Conservation (phyloP, 176 grass and related monocot species). For the Lolium rigidum region DNA sequence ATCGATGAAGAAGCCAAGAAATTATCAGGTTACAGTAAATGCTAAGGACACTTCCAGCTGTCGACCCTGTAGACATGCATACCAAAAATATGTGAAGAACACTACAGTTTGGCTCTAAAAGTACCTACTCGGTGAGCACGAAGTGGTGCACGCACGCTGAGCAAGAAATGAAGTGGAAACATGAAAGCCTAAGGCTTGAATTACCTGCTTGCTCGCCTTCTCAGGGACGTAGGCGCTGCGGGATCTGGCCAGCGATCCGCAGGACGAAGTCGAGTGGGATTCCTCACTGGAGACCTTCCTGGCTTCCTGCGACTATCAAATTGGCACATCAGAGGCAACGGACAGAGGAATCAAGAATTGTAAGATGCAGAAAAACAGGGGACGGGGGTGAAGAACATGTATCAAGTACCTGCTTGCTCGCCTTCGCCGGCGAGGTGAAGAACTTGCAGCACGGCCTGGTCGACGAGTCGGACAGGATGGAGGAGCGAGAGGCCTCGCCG, state of each 20-base stretch:
- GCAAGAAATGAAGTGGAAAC: background rate
- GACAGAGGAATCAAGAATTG: conserved; percentile 7
- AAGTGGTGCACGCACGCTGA: background rate
- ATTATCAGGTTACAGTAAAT: background rate
- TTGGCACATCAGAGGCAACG: conserved; percentile 10
- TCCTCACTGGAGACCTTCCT: conserved; percentile 22
- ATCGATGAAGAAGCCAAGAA: background rate
- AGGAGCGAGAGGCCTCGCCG: conserved; percentile 9
- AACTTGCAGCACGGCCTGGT: conserved; percentile 13
- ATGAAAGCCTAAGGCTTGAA: background rate
- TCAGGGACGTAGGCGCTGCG: background rate
- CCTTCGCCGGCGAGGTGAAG: conserved; percentile 27
- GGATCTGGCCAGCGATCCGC: background rate
- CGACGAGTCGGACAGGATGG: conserved; percentile 1
- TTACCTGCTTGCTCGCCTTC: conserved; percentile 2
- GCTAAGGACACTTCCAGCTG: too few species aligned
- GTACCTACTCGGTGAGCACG: background rate
- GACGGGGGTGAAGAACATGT: background rate
- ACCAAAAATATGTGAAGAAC: background rate
- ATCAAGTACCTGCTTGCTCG: background rate
- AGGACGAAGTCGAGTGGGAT: background rate
- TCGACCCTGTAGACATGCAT: too few species aligned
- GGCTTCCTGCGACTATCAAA: background rate
- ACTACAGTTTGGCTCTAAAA: background rate
- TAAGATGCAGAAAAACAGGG: background rate